Evolutionary conservation across 441 rosid genomes (phyloP).

Genomic region (Heliophila coronopifolia): DNA sequence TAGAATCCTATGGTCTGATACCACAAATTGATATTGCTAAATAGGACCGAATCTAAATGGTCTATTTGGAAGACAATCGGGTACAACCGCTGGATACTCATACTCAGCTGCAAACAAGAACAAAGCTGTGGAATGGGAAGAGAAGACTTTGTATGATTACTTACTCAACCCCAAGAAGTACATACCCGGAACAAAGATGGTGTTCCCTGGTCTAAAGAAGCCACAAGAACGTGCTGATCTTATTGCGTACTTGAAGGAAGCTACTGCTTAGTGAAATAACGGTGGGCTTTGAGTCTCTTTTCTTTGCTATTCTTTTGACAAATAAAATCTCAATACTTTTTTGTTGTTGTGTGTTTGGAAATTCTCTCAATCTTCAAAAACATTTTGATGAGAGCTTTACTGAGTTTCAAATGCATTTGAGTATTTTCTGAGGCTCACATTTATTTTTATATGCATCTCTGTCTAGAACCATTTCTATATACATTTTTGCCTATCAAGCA

Average conservation of each 20-base stretch:
- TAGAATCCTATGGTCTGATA: too few relatives aligned
- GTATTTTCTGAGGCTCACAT: conserved; percentile 3
- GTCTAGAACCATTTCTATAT: background rate
- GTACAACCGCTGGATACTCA: conserved; percentile 63
- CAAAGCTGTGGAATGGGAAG: conserved; percentile 60
- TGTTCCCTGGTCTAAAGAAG: conserved; percentile 59
- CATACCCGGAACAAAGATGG: conserved; percentile 62
- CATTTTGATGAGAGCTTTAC: conserved; percentile 13
- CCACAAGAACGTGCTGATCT: conserved; percentile 56
- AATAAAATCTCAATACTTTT: conserved; percentile 14
- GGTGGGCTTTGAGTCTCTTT: too few relatives aligned
- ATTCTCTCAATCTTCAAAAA: conserved; percentile 1
- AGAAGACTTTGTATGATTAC: conserved; percentile 58
- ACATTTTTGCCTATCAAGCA: too few relatives aligned
- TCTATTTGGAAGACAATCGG: conserved; percentile 77
- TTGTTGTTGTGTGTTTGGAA: background rate
- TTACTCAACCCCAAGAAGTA: conserved; percentile 68
- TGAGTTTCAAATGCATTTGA: background rate
- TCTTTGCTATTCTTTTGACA: conserved; percentile 29
- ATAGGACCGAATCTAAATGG: conserved; percentile 75
- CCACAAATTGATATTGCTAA: too few relatives aligned
- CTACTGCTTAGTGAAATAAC: conserved; percentile 50
- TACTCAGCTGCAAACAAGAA: conserved; percentile 65
- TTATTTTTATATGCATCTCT: too few relatives aligned
- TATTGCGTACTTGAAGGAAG: conserved; percentile 48